Conservation (phyloP, 768 basidiomycete species). For the Russula vinacea region DNA sequence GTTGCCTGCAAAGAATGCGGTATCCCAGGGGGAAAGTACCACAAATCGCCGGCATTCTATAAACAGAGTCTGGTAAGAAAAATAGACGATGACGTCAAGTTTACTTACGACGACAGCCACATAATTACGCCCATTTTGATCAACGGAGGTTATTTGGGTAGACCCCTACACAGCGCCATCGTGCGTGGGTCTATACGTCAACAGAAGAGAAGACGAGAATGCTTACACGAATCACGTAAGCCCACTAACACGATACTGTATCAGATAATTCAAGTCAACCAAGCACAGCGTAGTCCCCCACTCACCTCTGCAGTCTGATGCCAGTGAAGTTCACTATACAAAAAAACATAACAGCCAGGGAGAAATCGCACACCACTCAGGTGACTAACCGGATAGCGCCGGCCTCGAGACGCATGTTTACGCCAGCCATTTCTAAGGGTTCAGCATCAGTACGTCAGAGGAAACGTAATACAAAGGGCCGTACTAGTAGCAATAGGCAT, state of each 20-base stretch:
- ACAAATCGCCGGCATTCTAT: constrained; percentile 26
- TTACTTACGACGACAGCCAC: constrained; percentile 24
- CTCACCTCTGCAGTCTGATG: constrained; percentile 35
- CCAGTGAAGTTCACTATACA: constrained; percentile 39
- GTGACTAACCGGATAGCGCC: constrained; percentile 34
- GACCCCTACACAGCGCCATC: constrained; percentile 17
- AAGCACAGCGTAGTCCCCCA: neutral
- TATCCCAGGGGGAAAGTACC: constrained; percentile 40
- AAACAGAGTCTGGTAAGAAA: neutral
- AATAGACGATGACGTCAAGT: neutral
- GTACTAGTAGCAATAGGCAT: constrained; percentile 52
- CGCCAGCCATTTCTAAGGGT: constrained; percentile 33
- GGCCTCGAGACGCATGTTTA: constrained; percentile 37
- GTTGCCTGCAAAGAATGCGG: constrained; percentile 42
- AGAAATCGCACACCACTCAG: neutral
- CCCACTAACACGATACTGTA: constrained; percentile 35
- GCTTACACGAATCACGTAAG: constrained; percentile 37
- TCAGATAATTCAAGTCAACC: neutral
- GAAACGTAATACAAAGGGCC: neutral
- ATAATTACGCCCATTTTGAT: constrained; percentile 26
- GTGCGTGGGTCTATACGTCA: neutral
- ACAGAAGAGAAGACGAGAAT: neutral
- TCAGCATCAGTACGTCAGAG: neutral
- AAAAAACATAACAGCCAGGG: neutral
- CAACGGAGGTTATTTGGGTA: constrained; percentile 24